These are phyloP conservation scores for Mortierella sp. DNA, from an alignment of 371 early-diverging fungal genomes.

Conservation along the genomic window DNA sequence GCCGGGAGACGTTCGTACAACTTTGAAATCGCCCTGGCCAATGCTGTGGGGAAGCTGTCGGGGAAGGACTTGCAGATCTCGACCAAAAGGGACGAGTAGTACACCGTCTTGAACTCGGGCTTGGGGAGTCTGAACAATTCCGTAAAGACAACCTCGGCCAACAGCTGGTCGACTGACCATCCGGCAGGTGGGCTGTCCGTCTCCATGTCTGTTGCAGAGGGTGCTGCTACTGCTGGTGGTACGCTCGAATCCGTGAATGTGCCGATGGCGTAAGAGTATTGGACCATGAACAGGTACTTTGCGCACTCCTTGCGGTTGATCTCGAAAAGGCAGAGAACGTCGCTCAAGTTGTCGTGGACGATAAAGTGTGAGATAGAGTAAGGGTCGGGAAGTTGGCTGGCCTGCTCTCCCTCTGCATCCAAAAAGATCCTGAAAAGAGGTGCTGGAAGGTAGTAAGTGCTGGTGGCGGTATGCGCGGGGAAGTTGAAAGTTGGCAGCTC, in stretches of 20 bases:
- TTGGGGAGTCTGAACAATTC: constrained; percentile 81
- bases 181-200: constrained; percentile 31
- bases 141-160: constrained; percentile 65
- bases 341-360: constrained; percentile 82
- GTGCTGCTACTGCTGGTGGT: constrained; percentile 32
- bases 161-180: constrained; percentile 42
- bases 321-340: constrained; percentile 84
- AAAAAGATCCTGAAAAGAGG: constrained; percentile 64
- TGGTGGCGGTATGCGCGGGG: constrained; percentile 56
- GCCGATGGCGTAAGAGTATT: constrained; percentile 67
- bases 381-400: constrained; percentile 64
- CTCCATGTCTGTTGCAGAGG: constrained; percentile 35
- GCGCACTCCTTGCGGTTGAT: constrained; percentile 87
- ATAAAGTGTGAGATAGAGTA: constrained; percentile 77
- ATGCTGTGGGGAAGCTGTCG: constrained; percentile 72
- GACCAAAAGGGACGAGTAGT: constrained; percentile 84
- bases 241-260: constrained; percentile 62
- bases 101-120: constrained; percentile 75
- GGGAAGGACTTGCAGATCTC: constrained; percentile 86
- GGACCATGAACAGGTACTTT: constrained; percentile 74
- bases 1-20: constrained; percentile 75
- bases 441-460: constrained; percentile 25
- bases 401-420: constrained; percentile 54
- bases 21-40: constrained; percentile 64
- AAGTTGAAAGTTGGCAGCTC: constrained; percentile 68